A percentile compares a stretch with the other conserved stretches of the same genome.
Conservation (phyloP, 768 basidiomycete species). For the Leccinum pellstonianum region DNA sequence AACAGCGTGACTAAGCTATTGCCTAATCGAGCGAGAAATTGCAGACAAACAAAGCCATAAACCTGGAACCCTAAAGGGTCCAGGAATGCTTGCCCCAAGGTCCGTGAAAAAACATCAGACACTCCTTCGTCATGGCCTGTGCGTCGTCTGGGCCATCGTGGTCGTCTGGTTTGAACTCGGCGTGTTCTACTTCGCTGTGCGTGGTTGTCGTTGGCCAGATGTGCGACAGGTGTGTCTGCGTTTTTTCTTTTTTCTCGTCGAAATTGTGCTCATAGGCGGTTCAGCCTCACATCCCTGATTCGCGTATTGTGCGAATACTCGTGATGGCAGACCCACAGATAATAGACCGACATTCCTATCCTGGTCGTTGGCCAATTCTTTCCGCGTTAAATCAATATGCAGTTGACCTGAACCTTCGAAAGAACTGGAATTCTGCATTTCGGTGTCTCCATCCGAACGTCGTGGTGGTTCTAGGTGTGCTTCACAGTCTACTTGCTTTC, state of each 20-base stretch:
- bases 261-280: neutral
- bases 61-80: too few species aligned
- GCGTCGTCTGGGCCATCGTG: conserved; percentile 57
- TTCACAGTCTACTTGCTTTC: neutral
- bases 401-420: conserved; percentile 81
- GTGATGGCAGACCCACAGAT: conserved; percentile 89
- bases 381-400: conserved; percentile 61
- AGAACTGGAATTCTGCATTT: conserved; percentile 74
- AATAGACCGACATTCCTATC: conserved; percentile 73
- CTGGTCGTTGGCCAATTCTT: conserved; percentile 51
- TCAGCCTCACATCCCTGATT: conserved; percentile 20
- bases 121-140: conserved; percentile 38
- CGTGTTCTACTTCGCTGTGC: conserved; percentile 49
- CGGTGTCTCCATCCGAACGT: conserved; percentile 57
- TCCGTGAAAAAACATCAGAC: neutral
- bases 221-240: conserved; percentile 29
- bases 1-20: too few species aligned
- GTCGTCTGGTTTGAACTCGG: conserved; percentile 72
- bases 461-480: conserved; percentile 71
- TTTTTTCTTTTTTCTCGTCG: neutral
- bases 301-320: conserved; percentile 43
- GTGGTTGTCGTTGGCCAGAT: conserved; percentile 64
- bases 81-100: conserved; percentile 5
- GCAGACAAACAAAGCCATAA: too few species aligned
- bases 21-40: too few species aligned